These are phyloP conservation scores for Drechslera avenae DNA, from an alignment of 2,329 filamentous ascomycete genomes.

Conservation along the genomic window DNA sequence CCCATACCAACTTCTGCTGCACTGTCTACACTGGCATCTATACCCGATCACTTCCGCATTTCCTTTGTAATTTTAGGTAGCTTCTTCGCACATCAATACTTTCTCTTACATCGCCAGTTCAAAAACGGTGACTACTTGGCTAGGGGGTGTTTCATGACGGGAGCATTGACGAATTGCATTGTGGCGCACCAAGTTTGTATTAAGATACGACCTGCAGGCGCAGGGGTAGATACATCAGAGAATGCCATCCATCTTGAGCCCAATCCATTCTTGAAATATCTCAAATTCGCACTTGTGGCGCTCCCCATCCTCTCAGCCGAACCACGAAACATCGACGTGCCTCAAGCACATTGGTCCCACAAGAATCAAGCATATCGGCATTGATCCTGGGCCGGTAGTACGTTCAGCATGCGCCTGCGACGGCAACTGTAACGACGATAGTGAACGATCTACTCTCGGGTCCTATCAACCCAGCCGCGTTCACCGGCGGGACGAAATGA, in stretches of 20 bases:
- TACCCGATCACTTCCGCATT: slow-evolving; percentile 8
- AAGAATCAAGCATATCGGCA: background rate
- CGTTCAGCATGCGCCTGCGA: slow-evolving; percentile 5
- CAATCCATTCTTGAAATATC: slow-evolving; percentile 12
- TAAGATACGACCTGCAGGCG: slow-evolving; percentile 21
- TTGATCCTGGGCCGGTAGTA: background rate
- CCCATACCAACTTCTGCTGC: slow-evolving; percentile 10
- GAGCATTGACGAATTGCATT: slow-evolving; percentile 22
- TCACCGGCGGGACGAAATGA: background rate
- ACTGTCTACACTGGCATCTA: slow-evolving; percentile 7
- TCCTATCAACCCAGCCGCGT: background rate
- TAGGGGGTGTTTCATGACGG: slow-evolving; percentile 36
- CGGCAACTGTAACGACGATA: slow-evolving; percentile 8
- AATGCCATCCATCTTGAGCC: slow-evolving; percentile 20
- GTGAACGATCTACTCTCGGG: slow-evolving; percentile 4
- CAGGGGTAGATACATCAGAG: slow-evolving; percentile 29
- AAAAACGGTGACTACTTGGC: slow-evolving; percentile 19
- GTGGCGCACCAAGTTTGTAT: slow-evolving; percentile 34
- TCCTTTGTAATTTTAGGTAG: slow-evolving; percentile 7
- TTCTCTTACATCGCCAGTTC: slow-evolving; percentile 21
- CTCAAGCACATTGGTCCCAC: slow-evolving; percentile 2
- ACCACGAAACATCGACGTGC: slow-evolving; percentile 9
- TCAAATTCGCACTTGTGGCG: slow-evolving; percentile 20
- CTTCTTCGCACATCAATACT: slow-evolving; percentile 17
- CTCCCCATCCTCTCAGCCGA: slow-evolving; percentile 1